Conservation (phyloP, 2,329 filamentous ascomycete species). For the Taxawa tesnikishii region DNA sequence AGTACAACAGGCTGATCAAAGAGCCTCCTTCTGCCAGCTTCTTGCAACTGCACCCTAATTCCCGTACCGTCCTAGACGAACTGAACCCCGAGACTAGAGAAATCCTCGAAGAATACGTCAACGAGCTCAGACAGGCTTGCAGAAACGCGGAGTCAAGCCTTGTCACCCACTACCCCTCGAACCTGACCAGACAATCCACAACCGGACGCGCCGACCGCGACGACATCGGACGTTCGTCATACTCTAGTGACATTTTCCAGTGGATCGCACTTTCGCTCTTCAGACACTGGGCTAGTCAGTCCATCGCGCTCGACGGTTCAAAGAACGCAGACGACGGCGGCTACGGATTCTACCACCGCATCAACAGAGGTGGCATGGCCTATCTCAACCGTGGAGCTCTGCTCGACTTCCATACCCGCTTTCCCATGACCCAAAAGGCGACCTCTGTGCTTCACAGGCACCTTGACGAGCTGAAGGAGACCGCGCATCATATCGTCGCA, state of each 20-base stretch:
- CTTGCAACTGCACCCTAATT: constrained; percentile 1
- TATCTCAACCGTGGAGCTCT: constrained; percentile 30
- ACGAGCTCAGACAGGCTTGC: constrained; percentile 16
- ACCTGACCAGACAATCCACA: constrained; percentile 14
- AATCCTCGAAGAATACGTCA: constrained; percentile 10
- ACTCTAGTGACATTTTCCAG: constrained; percentile 35
- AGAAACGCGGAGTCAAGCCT: constrained; percentile 16
- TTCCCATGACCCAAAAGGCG: constrained; percentile 31
- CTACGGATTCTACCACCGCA: constrained; percentile 28
- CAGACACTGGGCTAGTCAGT: constrained; percentile 34
- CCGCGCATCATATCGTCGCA: constrained; percentile 27
- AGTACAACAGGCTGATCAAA: constrained; percentile 24
- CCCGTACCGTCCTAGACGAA: constrained; percentile 12
- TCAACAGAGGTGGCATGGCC: constrained; percentile 26
- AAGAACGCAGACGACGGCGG: constrained; percentile 31
- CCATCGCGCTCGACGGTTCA: constrained; percentile 25
- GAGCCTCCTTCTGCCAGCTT: constrained; percentile 7
- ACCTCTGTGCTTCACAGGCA: constrained; percentile 28
- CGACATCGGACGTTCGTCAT: constrained; percentile 27
- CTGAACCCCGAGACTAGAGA: constrained; percentile 9
- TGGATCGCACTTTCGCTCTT: constrained; percentile 38
- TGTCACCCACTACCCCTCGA: constrained; percentile 21
- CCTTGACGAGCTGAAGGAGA: constrained; percentile 28
- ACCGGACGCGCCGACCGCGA: constrained; percentile 17
- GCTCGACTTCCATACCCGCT: constrained; percentile 25